Evolutionary conservation across 768 basidiomycete species (phyloP).

Genomic region (Leccinum disarticulatum): DNA sequence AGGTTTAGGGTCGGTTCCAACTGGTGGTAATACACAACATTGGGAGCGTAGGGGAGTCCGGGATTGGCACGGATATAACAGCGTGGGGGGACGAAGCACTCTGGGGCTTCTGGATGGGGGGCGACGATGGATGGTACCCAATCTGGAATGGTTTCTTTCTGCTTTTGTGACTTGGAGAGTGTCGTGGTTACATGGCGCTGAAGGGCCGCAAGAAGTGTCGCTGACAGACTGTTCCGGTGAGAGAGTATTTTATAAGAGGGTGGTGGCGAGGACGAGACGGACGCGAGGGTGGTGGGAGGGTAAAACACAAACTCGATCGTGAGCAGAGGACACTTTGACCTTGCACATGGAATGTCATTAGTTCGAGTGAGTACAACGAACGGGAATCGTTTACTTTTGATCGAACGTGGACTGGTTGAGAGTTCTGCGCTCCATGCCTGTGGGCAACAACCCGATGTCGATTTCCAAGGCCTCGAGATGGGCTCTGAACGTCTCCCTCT

Average conservation of each 20-base stretch:
- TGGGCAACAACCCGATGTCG: constrained; percentile 72
- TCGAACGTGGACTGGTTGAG: constrained; percentile 85
- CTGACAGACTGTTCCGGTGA: constrained; percentile 56
- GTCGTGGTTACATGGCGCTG: constrained; percentile 40
- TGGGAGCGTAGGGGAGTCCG: constrained; percentile 26
- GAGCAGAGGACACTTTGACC: constrained; percentile 64
- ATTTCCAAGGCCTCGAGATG: constrained; percentile 69
- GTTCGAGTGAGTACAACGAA: constrained; percentile 10
- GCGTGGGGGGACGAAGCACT: constrained; percentile 54
- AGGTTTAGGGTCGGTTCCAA: constrained; percentile 55
- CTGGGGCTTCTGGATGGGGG: constrained; percentile 55
- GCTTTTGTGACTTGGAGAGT: constrained; percentile 35
- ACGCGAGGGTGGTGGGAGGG: constrained; percentile 47
- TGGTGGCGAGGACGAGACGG: constrained; percentile 35
- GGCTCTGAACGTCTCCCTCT: constrained; percentile 65
- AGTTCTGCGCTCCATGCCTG: constrained; percentile 79
- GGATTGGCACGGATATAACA: constrained; percentile 57
- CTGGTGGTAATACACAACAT: constrained; percentile 48
- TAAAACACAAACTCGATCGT: constrained; percentile 76
- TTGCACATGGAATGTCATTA: constrained; percentile 33
- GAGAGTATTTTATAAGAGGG: constrained; percentile 55
- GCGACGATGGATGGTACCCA: constrained; percentile 59
- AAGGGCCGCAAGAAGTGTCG: constrained; percentile 50
- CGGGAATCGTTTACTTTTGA: constrained; percentile 55
- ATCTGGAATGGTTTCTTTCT: constrained; percentile 47